These are phyloP conservation scores for Colletotrichum sp. DNA, from an alignment of 2,329 filamentous ascomycete species.

Conservation along the genomic window DNA sequence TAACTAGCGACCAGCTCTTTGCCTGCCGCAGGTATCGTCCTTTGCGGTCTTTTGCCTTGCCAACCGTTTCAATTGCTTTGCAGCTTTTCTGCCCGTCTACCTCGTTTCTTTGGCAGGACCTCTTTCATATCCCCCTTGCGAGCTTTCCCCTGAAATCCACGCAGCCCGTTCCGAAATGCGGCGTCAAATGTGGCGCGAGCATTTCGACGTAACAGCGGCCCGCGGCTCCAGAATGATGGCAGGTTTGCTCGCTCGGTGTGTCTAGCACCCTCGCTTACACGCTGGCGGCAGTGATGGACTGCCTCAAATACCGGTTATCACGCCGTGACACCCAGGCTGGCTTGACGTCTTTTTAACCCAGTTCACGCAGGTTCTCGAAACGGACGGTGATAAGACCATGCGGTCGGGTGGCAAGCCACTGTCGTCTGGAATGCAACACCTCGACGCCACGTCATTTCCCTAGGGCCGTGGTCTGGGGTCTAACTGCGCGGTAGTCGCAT, in stretches of 20 bases:
- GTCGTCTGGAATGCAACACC: not conserved
- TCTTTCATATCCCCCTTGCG: not conserved
- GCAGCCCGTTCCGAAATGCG: not conserved
- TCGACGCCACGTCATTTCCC: not conserved
- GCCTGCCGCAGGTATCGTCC: not conserved
- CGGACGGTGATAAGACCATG: not conserved
- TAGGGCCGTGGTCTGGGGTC: not conserved
- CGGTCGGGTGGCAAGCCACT: not conserved
- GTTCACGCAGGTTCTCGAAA: not conserved
- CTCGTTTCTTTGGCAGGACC: not conserved
- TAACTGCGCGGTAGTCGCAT: not conserved
- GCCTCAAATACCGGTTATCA: not conserved
- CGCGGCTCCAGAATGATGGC: not conserved
- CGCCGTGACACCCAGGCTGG: not conserved
- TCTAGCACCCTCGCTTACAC: not conserved
- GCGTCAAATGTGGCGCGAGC: not conserved
- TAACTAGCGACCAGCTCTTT: not conserved
- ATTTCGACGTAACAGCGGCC: not conserved
- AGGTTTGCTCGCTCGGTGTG: not conserved
- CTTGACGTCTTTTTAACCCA: not conserved
- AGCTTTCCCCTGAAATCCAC: not conserved
- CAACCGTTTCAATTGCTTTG: not conserved
- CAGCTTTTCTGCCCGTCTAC: not conserved
- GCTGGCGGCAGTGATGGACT: not conserved
- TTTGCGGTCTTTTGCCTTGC: not conserved